A percentile compares a stretch with the other conserved stretches of the same genome.
Conservation (phyloP, 441 rosid species). For the Croton laevigatus region DNA sequence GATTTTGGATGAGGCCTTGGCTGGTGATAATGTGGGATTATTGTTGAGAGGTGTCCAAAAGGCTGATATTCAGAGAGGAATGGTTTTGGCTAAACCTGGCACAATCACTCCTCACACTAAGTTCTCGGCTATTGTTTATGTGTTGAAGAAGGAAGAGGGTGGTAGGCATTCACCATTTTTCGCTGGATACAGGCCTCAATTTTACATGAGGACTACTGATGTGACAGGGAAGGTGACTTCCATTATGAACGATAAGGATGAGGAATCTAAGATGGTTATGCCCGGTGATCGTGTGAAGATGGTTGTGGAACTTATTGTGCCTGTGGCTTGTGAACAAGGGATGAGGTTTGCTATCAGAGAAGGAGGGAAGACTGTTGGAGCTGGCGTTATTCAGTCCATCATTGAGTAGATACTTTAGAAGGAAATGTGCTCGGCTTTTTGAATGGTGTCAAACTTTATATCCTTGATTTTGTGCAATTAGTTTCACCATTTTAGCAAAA, state of each 20-base stretch:
- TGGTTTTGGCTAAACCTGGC: slow-evolving; percentile 89
- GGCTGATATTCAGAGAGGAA: slow-evolving; percentile 83
- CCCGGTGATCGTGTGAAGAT: slow-evolving; percentile 95
- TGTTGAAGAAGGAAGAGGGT: slow-evolving; percentile 94
- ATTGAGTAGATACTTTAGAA: slow-evolving; percentile 41
- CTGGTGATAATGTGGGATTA: slow-evolving; percentile 92
- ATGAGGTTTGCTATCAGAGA: slow-evolving; percentile 99
- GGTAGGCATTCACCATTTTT: slow-evolving; percentile 88
- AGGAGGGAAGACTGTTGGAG: slow-evolving; percentile 98
- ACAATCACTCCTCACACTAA: slow-evolving; percentile 74
- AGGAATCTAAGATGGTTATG: slow-evolving; percentile 98
- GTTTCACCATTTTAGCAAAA: slow-evolving; percentile 32
- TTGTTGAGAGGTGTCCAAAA: slow-evolving; percentile 86
- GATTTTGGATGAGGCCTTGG: slow-evolving; percentile 82
- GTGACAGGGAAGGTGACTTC: slow-evolving; percentile 74
- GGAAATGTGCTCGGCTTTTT: slow-evolving; percentile 24
- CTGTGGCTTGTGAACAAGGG: slow-evolving; percentile 95
- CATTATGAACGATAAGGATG: slow-evolving; percentile 87
- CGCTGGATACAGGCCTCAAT: slow-evolving; percentile 87
- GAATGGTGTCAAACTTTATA: slow-evolving; percentile 34
- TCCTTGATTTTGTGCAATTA: slow-evolving; percentile 38
- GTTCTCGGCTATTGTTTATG: slow-evolving; percentile 69
- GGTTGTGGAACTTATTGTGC: slow-evolving; percentile 88
- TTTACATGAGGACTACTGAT: slow-evolving; percentile 96
- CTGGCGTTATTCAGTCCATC: slow-evolving; percentile 89